These are phyloP conservation scores for Cyberlindnera maritima DNA, from an alignment of 805 yeast species.

Conservation along the genomic window DNA sequence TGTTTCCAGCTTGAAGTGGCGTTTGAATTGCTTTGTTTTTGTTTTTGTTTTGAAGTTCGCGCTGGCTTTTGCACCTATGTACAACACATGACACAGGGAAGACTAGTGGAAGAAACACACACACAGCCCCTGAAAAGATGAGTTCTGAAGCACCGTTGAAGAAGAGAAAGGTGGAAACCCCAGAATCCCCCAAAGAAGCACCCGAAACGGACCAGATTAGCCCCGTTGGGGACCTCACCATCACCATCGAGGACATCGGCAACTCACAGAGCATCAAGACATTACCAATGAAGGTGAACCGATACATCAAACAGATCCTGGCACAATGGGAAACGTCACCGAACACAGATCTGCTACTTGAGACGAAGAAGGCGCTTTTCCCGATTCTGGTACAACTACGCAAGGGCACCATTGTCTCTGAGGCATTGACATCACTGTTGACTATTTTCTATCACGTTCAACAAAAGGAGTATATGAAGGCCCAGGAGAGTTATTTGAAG, in stretches of 20 bases:
- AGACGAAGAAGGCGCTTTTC: slow-evolving; percentile 47
- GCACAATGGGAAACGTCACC: slow-evolving; percentile 35
- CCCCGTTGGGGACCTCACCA: slow-evolving; percentile 8
- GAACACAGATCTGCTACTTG: slow-evolving; percentile 32
- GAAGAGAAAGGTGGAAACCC: neutral
- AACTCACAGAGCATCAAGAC: neutral
- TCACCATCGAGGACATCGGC: slow-evolving; percentile 21
- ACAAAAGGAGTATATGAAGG: slow-evolving; percentile 42
- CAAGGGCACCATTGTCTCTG: slow-evolving; percentile 34
- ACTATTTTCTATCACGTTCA: slow-evolving; percentile 66
- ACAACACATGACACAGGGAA: too few species aligned
- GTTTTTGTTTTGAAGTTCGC: neutral
- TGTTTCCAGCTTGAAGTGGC: too few species aligned
- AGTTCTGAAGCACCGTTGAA: too few species aligned
- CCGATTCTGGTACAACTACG: slow-evolving; percentile 57
- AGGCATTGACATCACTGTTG: slow-evolving; percentile 50
- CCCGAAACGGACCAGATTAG: slow-evolving; percentile 1
- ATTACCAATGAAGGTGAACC: slow-evolving; percentile 24
- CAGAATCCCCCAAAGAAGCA: neutral
- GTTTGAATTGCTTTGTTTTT: too few species aligned
- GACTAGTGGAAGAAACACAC: neutral
- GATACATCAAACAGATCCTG: slow-evolving; percentile 32
- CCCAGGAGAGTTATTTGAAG: slow-evolving; percentile 68
- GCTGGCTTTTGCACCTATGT: too few species aligned
- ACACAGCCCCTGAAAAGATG: too few species aligned